Conservation (phyloP, 1,284 basidiomycete species). For the Cryptococcus sp. region DNA sequence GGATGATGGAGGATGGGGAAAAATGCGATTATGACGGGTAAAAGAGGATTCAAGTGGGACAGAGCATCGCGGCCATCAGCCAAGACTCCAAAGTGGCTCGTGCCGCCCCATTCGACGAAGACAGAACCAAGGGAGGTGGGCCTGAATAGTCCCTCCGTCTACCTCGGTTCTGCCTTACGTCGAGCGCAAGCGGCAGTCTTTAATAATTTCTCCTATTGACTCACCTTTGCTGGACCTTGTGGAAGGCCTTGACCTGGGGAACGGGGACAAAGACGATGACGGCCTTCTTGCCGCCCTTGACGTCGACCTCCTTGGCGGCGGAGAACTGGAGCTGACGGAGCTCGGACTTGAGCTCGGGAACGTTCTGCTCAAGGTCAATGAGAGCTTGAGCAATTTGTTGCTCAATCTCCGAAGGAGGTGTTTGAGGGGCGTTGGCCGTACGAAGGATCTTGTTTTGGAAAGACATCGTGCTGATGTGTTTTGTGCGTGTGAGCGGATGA, state of each 20-base stretch:
- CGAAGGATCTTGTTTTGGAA: slow-evolving; percentile 76
- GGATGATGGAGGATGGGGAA: slow-evolving; percentile 3
- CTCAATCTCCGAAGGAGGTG: slow-evolving; percentile 90
- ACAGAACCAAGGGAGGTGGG: slow-evolving; percentile 47
- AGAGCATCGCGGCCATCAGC: slow-evolving; percentile 21
- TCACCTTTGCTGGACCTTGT: slow-evolving; percentile 96
- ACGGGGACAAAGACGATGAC: slow-evolving; percentile 98
- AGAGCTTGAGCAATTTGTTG: slow-evolving; percentile 91
- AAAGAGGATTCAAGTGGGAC: slow-evolving; percentile 2
- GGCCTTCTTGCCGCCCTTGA: slow-evolving; percentile 98
- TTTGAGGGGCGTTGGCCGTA: slow-evolving; percentile 90
- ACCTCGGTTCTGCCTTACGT: slow-evolving; percentile 30
- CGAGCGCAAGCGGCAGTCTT: too few relatives aligned
- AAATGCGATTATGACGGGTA: slow-evolving; percentile 2
- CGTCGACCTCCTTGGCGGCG: slow-evolving; percentile 97
- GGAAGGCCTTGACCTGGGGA: slow-evolving; percentile 97
- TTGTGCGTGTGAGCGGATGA: not conserved
- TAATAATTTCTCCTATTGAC: slow-evolving; percentile 40
- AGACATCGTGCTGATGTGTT: not conserved
- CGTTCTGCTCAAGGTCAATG: slow-evolving; percentile 96
- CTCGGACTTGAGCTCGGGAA: slow-evolving; percentile 96
- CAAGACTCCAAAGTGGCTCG: not conserved
- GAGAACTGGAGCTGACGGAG: slow-evolving; percentile 95
- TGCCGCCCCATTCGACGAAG: slow-evolving; percentile 8
- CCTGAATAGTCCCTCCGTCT: slow-evolving; percentile 54